phyloP scores from a whole-genome alignment of 305 asterid species.

The Fraxinus floribunda region DNA sequence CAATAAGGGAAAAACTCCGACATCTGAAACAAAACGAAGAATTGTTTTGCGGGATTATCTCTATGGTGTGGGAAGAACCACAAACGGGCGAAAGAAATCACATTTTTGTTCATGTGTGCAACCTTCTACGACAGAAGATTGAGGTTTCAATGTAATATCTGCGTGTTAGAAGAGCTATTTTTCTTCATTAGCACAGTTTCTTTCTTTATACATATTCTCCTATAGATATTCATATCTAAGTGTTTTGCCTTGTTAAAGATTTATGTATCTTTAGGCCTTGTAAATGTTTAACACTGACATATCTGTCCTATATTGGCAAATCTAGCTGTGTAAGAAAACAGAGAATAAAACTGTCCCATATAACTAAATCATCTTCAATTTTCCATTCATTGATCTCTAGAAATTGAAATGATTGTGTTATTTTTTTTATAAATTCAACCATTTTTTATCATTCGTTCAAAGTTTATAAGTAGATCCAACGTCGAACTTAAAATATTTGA shows the following conservation, averaged over 20 bases:
- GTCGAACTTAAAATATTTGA: not conserved
- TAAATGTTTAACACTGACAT: conserved; percentile 17
- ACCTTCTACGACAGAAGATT: conserved; percentile 71
- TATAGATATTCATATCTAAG: conserved; percentile 18
- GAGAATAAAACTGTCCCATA: not conserved
- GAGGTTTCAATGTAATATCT: conserved; percentile 21
- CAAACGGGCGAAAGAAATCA: conserved; percentile 53
- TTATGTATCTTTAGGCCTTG: conserved; percentile 21
- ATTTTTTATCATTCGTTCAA: not conserved
- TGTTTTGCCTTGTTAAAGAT: conserved; percentile 1
- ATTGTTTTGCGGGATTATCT: conserved; percentile 68
- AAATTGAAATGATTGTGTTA: not conserved
- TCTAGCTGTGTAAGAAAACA: not conserved
- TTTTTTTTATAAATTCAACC: not conserved
- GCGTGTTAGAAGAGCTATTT: not conserved
- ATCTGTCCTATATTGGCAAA: not conserved
- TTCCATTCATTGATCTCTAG: not conserved
- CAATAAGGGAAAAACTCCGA: conserved; percentile 34
- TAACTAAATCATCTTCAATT: not conserved
- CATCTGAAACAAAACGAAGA: conserved; percentile 47
- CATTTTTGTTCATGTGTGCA: conserved; percentile 66
- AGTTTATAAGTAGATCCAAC: not conserved
- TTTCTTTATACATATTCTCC: not conserved
- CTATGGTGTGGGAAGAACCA: conserved; percentile 50
- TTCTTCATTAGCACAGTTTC: not conserved